Base-by-base conservation (phyloP, 139 green algal species). In the Chlamydomonas sp. region DNA sequence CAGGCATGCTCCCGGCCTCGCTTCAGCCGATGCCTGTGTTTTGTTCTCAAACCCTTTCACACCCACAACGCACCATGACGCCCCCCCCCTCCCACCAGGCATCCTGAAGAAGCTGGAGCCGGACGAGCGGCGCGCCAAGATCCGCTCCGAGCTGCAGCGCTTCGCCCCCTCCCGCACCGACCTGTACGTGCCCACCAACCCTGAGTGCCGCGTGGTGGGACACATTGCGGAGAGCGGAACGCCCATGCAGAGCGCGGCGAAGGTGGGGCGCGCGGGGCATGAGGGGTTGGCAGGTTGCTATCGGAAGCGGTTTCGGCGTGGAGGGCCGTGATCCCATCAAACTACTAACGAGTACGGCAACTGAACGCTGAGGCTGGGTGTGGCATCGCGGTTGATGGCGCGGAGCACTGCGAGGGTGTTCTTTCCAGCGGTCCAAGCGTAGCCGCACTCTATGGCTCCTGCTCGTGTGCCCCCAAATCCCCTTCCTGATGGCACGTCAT, bases 101-200 rank as follows among this genome's bases (percentile, higher is more conserved):
- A 93, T 93, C 58, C 68, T 93, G 63, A 94, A 95, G 79, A 90
- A 94, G 68, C 88, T 96, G 84, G 89, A 93, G 20, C 92, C 92
- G 77, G 94, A 96, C 49, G 90, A 95, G 63, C 93, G 95, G 7
- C 85, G 93, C 2, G 75, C 75, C 12, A 91, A 90, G 78, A 93
- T 96, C 63, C 83, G 86, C 31, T 89, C 88, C 79, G 93, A 93
- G 75, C 88, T 97, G 86, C 58, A 78, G 20, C 85, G 86, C 62
- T 94, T 94, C 49, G 63, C 15, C 1, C 79, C 82, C n/a, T 49
- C 31, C 17, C 81, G 94, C 0, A 18, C 80, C 18, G 96, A 99
- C 91, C 92, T 99, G 60, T 99, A 99, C 91, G 85, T 99, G 78
- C 97, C 97, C 60, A 98, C 95, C 57, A 96, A 98, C 91, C 93